These are phyloP conservation scores for Babesia bigemina DNA, from an alignment of 169 alveolate species.

Conservation along the genomic window DNA sequence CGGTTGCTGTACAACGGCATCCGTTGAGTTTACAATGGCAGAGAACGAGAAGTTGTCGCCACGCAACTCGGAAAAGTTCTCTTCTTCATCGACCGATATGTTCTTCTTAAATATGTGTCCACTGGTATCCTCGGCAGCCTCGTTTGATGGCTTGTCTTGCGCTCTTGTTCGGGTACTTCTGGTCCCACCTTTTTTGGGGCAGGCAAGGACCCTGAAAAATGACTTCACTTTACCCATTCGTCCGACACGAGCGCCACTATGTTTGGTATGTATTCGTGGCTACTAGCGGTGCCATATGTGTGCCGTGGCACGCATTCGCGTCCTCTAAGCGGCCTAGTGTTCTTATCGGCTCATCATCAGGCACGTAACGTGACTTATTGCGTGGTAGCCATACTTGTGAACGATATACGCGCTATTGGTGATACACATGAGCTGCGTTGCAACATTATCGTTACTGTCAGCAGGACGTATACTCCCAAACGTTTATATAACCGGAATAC, in stretches of 20 bases:
- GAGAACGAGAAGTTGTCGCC: conserved; percentile 28
- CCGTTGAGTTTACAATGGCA: neutral
- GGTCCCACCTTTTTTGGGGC: conserved; percentile 30
- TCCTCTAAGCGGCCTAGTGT: neutral
- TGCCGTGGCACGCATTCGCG: neutral
- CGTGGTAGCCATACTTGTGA: neutral
- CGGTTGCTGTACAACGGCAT: neutral
- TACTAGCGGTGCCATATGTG: neutral
- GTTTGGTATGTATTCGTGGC: neutral
- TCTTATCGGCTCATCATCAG: neutral
- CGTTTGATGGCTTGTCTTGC: neutral
- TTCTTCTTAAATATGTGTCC: neutral
- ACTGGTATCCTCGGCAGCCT: conserved; percentile 8
- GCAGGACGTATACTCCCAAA: too few relatives aligned
- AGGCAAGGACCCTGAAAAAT: conserved; percentile 47
- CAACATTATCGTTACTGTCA: neutral
- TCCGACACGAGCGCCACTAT: neutral
- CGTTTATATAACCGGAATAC: too few relatives aligned
- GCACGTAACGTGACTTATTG: neutral
- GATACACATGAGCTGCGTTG: too few relatives aligned
- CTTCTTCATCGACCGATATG: neutral
- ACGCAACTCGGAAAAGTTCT: neutral
- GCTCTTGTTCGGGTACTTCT: conserved; percentile 7
- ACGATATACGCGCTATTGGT: neutral
- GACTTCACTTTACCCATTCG: conserved; percentile 43